Percentiles rank a stretch among this genome's conserved stretches.
Evolutionary conservation across 768 basidiomycete species (phyloP).

Genomic region (Rubroboletus satanas): DNA sequence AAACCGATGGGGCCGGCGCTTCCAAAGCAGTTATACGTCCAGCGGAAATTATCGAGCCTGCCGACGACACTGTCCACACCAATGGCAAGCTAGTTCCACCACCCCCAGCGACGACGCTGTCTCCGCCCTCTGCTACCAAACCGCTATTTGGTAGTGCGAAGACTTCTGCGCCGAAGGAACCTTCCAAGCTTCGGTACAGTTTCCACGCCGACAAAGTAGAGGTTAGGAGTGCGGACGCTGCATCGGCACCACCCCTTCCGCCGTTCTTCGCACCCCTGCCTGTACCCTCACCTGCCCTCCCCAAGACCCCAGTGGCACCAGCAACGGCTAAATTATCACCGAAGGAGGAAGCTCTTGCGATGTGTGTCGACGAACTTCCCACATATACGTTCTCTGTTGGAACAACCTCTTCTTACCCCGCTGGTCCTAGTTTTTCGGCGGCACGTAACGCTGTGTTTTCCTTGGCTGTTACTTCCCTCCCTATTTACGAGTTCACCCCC

Average conservation of each 20-base stretch:
- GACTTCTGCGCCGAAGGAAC: slow-evolving; percentile 63
- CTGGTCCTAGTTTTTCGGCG: slow-evolving; percentile 20
- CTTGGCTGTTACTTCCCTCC: slow-evolving; percentile 42
- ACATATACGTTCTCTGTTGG: slow-evolving; percentile 29
- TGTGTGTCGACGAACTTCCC: slow-evolving; percentile 34
- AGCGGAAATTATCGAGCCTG: slow-evolving; percentile 40
- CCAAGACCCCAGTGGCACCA: slow-evolving; percentile 3
- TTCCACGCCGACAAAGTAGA: slow-evolving; percentile 55
- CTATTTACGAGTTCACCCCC: slow-evolving; percentile 37
- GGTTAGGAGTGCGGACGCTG: slow-evolving; percentile 17
- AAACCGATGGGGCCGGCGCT: slow-evolving; percentile 33
- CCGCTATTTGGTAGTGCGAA: slow-evolving; percentile 34
- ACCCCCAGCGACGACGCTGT: slow-evolving; percentile 5
- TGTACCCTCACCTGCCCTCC: background rate
- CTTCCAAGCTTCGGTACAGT: slow-evolving; percentile 74
- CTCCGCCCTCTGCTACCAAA: slow-evolving; percentile 23
- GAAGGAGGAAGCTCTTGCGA: slow-evolving; percentile 26
- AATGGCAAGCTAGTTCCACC: slow-evolving; percentile 14
- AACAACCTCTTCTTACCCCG: slow-evolving; percentile 10
- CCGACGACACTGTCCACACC: slow-evolving; percentile 20
- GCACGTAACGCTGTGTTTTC: slow-evolving; percentile 38
- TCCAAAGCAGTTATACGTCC: slow-evolving; percentile 25
- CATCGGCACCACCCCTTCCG: slow-evolving; percentile 2
- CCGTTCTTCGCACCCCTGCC: slow-evolving; percentile 32
- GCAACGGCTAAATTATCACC: slow-evolving; percentile 25